Evolutionary conservation across 371 early-diverging fungal genomes (phyloP).

Genomic region (Syncephalastrum contaminatum): DNA sequence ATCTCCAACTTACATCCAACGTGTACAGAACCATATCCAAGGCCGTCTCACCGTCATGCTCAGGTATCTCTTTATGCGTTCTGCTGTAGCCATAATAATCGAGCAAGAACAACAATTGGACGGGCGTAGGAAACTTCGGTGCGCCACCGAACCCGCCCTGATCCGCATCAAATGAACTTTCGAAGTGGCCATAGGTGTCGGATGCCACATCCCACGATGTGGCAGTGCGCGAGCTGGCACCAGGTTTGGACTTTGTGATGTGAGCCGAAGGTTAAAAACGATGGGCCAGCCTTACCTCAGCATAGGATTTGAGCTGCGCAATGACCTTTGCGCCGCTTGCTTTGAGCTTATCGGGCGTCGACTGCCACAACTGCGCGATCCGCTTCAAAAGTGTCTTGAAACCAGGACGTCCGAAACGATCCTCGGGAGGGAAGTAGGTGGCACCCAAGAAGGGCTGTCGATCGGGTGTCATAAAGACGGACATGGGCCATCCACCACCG

Average conservation of each 20-base stretch:
- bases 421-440: conserved; percentile 66
- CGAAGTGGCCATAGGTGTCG: conserved; percentile 39
- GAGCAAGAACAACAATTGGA: conserved; percentile 55
- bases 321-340: conserved; percentile 41
- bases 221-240: too few species aligned
- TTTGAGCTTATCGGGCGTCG: conserved; percentile 36
- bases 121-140: conserved; percentile 71
- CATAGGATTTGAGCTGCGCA: conserved; percentile 37
- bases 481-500: conserved; percentile 69
- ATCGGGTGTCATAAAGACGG: conserved; percentile 64
- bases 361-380: conserved; percentile 48
- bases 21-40: conserved; percentile 61
- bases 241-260: too few species aligned
- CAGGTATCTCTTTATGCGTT: conserved; percentile 20
- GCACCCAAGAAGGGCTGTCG: conserved; percentile 67
- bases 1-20: conserved; percentile 29
- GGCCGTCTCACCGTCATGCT: conserved; percentile 36
- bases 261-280: neutral
- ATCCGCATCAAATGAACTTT: conserved; percentile 41
- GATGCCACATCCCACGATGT: conserved; percentile 13
- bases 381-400: conserved; percentile 48
- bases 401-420: conserved; percentile 50
- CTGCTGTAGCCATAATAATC: conserved; percentile 40
- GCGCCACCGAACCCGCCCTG: conserved; percentile 63
- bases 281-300: conserved; percentile 19